Evolutionary conservation across 805 yeast species (phyloP).

Genomic region (Barnettozyma californica): DNA sequence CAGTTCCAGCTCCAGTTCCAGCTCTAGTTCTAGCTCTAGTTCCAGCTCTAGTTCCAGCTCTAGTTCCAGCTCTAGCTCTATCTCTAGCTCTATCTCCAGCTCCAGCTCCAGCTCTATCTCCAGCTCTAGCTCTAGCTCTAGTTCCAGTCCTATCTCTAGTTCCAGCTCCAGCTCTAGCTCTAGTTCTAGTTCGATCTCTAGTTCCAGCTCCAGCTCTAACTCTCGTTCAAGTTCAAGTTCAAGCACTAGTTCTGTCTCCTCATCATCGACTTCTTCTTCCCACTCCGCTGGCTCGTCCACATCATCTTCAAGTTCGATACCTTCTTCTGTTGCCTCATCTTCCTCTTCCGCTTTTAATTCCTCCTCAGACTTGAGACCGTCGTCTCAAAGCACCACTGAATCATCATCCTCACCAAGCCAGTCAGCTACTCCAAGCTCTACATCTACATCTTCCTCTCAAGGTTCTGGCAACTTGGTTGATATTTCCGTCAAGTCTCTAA

Average conservation of each 20-base stretch:
- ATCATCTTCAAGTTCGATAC: conserved; percentile 22
- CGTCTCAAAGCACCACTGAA: conserved; percentile 1
- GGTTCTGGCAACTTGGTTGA: conserved; percentile 4
- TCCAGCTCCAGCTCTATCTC: conserved; percentile 5
- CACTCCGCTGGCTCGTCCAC: conserved; percentile 25
- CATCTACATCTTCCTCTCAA: conserved; percentile 5
- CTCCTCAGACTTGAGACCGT: not conserved
- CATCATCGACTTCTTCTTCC: conserved; percentile 15
- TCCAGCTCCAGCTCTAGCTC: too few species aligned
- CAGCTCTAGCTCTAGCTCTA: too few species aligned
- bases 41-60: conserved; percentile 10
- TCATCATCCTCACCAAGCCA: conserved; percentile 5
- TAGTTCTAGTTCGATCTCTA: conserved; percentile 4
- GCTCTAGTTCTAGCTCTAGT: conserved; percentile 11
- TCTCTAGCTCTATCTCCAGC: conserved; percentile 9
- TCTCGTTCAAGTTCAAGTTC: conserved; percentile 19
- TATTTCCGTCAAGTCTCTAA: not conserved
- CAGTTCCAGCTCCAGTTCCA: conserved; percentile 11
- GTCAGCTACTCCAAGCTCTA: not conserved
- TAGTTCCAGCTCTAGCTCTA: conserved; percentile 8
- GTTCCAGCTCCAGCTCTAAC: conserved; percentile 18
- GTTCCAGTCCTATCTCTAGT: too few species aligned
- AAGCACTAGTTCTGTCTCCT: conserved; percentile 26
- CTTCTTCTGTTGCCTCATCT: conserved; percentile 22
- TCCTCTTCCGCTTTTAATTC: conserved; percentile 11